Conservation (phyloP, 805 yeast species). For the Jamesozyma rosinii region DNA sequence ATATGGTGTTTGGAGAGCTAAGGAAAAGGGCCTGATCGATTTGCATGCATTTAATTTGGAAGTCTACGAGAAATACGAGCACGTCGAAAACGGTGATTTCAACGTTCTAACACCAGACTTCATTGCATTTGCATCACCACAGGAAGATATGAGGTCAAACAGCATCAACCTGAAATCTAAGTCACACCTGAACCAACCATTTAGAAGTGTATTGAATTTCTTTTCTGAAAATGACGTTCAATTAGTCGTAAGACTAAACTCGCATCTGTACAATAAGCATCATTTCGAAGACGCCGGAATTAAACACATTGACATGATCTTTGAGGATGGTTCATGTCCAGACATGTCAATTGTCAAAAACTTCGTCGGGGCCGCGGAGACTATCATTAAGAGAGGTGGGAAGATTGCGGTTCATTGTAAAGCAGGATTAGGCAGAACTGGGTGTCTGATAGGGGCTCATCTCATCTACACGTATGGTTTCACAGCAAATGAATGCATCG, state of each 20-base stretch:
- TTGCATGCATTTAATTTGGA: constrained; percentile 80
- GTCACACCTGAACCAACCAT: constrained; percentile 53
- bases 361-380: constrained; percentile 91
- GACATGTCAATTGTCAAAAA: constrained; percentile 85
- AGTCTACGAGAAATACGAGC: constrained; percentile 87
- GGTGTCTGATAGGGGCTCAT: constrained; percentile 95
- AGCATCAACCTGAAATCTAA: constrained; percentile 17
- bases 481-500: constrained; percentile 94
- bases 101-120: constrained; percentile 87
- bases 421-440: constrained; percentile 96
- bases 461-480: constrained; percentile 92
- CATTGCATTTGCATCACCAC: constrained; percentile 96
- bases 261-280: constrained; percentile 76
- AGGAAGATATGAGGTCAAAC: constrained; percentile 42
- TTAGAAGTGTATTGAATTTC: constrained; percentile 69
- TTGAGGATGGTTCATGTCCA: constrained; percentile 98
- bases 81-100: constrained; percentile 96
- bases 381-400: constrained; percentile 75
- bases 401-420: constrained; percentile 98
- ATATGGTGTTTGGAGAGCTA: constrained; percentile 96
- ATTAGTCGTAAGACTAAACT: constrained; percentile 84
- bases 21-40: constrained; percentile 82
- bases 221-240: constrained; percentile 68
- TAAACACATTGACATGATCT: constrained; percentile 88
- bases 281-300: constrained; percentile 80